These are phyloP conservation scores for Rhizophagus clarus DNA, from an alignment of 192 early-diverging fungal genomes.

Conservation along the genomic window DNA sequence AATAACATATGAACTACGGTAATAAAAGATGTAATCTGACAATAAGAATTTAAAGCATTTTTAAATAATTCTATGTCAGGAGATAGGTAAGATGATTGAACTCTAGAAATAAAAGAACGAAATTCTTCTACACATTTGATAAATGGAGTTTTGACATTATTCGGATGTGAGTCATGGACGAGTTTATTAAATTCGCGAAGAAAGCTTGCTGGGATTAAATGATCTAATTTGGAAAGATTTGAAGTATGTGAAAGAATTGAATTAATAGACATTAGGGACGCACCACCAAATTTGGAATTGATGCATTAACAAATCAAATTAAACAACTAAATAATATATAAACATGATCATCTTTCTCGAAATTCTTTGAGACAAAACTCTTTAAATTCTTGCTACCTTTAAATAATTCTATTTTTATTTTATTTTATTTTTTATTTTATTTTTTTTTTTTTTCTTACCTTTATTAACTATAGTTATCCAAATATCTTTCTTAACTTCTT, in stretches of 20 bases:
- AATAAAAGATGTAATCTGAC: constrained; percentile 30
- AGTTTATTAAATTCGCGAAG: constrained; percentile 31
- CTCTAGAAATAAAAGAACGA: neutral
- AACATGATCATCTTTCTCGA: neutral
- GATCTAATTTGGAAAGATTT: neutral
- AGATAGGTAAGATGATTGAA: neutral
- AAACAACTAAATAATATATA: too few relatives aligned
- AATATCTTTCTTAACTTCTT: constrained; percentile 19
- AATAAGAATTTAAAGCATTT: constrained; percentile 20
- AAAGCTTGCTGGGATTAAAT: constrained; percentile 18
- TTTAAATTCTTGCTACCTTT: neutral
- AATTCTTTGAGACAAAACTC: neutral
- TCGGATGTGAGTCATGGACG: constrained; percentile 8
- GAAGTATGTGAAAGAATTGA: neutral
- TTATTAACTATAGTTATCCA: constrained; percentile 4
- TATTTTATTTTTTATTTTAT: too few relatives aligned
- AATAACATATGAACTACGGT: constrained; percentile 31
- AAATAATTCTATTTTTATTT: neutral
- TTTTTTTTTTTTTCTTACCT: neutral
- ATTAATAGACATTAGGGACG: neutral
- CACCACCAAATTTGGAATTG: neutral
- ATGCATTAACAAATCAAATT: neutral
- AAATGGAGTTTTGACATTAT: neutral
- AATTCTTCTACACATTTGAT: constrained; percentile 12
- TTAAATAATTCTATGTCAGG: neutral